Evolutionary conservation across 495 filamentous ascomycete genomes (phyloP), one percentile per base, ranked within the genome.

Genomic region (Extremus antarcticus): DNA sequence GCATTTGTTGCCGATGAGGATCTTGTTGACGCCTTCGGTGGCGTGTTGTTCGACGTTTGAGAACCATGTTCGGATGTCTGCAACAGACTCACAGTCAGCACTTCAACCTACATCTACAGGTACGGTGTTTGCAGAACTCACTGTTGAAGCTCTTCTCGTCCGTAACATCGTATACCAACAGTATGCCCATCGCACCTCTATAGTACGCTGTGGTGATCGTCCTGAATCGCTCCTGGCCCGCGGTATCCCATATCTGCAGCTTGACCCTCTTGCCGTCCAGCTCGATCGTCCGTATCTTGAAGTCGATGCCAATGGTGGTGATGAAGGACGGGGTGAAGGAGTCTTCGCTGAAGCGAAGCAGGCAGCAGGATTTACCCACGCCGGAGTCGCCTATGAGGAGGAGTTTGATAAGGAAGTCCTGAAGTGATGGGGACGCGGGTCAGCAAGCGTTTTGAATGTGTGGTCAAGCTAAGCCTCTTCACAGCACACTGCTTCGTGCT

Each of bases 131-230:
- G 13, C 29, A 35, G 29, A n/a, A 74, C 83, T 71, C 78, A 97
- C 92, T 98, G 69, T 95, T 90, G 68, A 98, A 98, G 43, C 87
- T 92, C 64, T 88, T 79, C 74, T 96, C 89, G 71, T 98, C 92
- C 24, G 92, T 98, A 60, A 98, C 92, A 72, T 97, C 94, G 70
- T 97, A 99, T 50, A 97, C 94, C 65, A 99, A 77, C 66, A 98
- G 74, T 63, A 98, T 98, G 24, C 92, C 92, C 92, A 96, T 96
- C 45, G 92, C 92, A 60, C 92, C 92, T 66, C 92, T 80, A 71
- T 98, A 98, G 73, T 98, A 98, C 53, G 92, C 92, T 46, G 92
- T 98, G 41, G 92, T 98, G 74, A 98, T 98, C 54, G 92, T 98
- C 60, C 92, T 80, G 77, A 98, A 98, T 47, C 92, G 84, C 72